Percentiles rank a stretch among this genome's conserved stretches.
Evolutionary conservation across 768 basidiomycete genomes (phyloP).

Genomic region (Lyophyllum decastes): DNA sequence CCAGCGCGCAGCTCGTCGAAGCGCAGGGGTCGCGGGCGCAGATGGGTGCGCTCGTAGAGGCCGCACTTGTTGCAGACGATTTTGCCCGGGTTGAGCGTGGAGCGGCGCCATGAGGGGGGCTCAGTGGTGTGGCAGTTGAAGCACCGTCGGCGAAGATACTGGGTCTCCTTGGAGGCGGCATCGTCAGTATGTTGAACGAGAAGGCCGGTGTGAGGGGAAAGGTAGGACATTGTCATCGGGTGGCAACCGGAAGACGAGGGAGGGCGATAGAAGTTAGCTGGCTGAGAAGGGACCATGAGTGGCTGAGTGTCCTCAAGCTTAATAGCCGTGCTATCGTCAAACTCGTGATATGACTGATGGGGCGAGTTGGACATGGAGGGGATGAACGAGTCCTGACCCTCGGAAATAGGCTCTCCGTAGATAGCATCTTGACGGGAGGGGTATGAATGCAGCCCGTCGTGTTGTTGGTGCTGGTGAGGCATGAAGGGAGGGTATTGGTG

Average conservation of each 20-base stretch:
- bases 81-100: constrained; percentile 87
- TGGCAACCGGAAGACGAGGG: constrained; percentile 26
- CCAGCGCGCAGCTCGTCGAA: constrained; percentile 88
- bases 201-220: constrained; percentile 49
- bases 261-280: constrained; percentile 46
- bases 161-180: constrained; percentile 87
- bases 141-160: constrained; percentile 85
- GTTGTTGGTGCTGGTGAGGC: constrained; percentile 44
- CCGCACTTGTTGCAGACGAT: constrained; percentile 96
- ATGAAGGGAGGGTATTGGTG: constrained; percentile 45
- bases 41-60: constrained; percentile 86
- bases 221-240: constrained; percentile 38
- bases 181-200: constrained; percentile 89
- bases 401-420: constrained; percentile 33
- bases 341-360: constrained; percentile 49
- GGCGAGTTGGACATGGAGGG: constrained; percentile 38
- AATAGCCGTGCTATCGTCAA: constrained; percentile 49
- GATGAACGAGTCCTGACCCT: constrained; percentile 37
- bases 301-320: constrained; percentile 67
- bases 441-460: constrained; percentile 30
- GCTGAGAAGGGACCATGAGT: constrained; percentile 66
- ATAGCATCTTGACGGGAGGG: constrained; percentile 34
- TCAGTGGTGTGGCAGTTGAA: constrained; percentile 93
- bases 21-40: constrained; percentile 79
- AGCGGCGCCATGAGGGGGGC: constrained; percentile 86